Percentiles rank a stretch among this genome's conserved stretches.
Conservation (phyloP, 2,329 filamentous ascomycete species). For the Herpotrichia juniperi region DNA sequence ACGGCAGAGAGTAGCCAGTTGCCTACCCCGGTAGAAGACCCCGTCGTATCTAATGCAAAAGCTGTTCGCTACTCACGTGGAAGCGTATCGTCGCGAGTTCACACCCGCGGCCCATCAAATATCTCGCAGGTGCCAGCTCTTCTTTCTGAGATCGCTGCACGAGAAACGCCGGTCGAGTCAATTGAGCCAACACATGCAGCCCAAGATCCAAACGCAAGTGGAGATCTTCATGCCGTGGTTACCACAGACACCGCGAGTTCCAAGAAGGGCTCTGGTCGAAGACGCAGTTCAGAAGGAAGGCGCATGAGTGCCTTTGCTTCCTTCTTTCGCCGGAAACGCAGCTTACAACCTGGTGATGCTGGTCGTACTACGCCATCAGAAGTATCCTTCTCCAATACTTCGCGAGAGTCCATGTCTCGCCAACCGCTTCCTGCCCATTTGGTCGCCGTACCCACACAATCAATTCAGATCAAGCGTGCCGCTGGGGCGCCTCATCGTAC, state of each 20-base stretch:
- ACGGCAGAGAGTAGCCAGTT: conserved; percentile 31
- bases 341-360: conserved; percentile 54
- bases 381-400: conserved; percentile 81
- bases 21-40: conserved; percentile 50
- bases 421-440: conserved; percentile 59
- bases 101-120: conserved; percentile 56
- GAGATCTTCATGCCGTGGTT: conserved; percentile 39
- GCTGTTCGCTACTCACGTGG: conserved; percentile 56
- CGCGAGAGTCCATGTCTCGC: conserved; percentile 80
- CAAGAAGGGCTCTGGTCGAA: conserved; percentile 29
- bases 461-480: conserved; percentile 51
- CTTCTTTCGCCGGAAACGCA: conserved; percentile 72
- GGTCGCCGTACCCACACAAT: conserved; percentile 45
- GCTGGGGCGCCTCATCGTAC: conserved; percentile 74
- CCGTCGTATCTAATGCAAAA: conserved; percentile 56
- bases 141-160: conserved; percentile 47
- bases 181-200: conserved; percentile 40
- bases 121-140: conserved; percentile 61
- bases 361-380: conserved; percentile 68
- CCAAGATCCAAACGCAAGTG: conserved; percentile 34
- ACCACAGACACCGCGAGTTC: conserved; percentile 38
- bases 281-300: conserved; percentile 43
- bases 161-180: conserved; percentile 48
- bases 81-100: conserved; percentile 53
- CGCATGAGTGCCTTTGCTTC: conserved; percentile 50